Evolutionary conservation across 176 grass and related monocot species (phyloP).

Genomic region (Avena atlantica): DNA sequence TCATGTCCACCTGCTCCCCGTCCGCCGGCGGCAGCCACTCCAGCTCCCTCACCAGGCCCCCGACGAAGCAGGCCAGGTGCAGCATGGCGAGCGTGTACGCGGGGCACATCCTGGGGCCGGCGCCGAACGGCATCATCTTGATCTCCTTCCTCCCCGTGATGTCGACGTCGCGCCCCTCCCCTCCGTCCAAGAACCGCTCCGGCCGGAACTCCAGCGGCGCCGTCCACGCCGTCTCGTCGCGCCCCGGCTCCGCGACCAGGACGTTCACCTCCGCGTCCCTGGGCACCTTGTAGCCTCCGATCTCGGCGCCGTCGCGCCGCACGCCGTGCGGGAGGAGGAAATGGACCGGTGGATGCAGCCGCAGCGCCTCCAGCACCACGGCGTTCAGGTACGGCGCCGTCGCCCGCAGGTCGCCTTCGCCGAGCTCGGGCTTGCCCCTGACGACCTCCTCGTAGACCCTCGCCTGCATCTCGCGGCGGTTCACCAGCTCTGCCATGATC

Average conservation of each 20-base stretch:
- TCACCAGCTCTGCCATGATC: slow-evolving; percentile 70
- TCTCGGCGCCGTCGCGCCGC: neutral
- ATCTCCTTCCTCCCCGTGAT: slow-evolving; percentile 60
- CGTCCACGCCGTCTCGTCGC: slow-evolving; percentile 53
- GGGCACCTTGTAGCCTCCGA: slow-evolving; percentile 49
- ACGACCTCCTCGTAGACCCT: slow-evolving; percentile 46
- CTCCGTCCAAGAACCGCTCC: slow-evolving; percentile 63
- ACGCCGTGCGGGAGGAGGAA: no score
- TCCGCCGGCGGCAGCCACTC: neutral
- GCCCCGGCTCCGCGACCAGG: slow-evolving; percentile 34
- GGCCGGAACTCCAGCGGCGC: slow-evolving; percentile 56
- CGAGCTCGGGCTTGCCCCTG: neutral
- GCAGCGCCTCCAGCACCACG: no score
- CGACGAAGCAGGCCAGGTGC: slow-evolving; percentile 51
- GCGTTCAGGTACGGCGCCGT: neutral
- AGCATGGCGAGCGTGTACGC: slow-evolving; percentile 30
- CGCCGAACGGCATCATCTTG: slow-evolving; percentile 81
- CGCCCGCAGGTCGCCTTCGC: neutral
- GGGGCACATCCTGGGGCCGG: slow-evolving; percentile 60
- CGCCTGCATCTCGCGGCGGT: slow-evolving; percentile 34
- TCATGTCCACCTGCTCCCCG: neutral
- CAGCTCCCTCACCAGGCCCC: neutral
- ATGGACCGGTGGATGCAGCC: no score
- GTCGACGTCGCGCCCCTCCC: slow-evolving; percentile 46
- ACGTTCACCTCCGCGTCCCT: slow-evolving; percentile 55